Base-by-base conservation (phyloP, 192 early-diverging fungal genomes). In the Kickxella alabastrina region DNA sequence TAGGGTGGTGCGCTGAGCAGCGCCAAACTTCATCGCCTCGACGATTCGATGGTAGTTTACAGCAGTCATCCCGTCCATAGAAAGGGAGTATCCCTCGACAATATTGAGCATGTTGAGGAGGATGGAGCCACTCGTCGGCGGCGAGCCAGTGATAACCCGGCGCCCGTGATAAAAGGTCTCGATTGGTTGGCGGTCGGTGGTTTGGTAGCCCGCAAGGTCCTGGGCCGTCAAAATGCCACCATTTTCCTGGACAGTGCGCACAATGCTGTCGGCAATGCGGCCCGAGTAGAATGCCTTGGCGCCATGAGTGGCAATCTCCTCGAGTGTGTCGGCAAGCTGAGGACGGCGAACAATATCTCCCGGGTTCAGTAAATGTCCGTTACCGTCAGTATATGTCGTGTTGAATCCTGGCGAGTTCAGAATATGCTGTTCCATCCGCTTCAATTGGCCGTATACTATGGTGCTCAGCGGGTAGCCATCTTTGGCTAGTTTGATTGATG, bases 11-110 rank as follows among this genome's bases (percentile, higher is more conserved):
- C 92, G 81, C 58, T 87, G 82, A 2, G 93, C 92, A 62, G 83
- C 92, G 8, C 86, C 93, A 57, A 74, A 88, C 60, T 95, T 95
- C 58, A 92, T 82, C 13, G 90, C 82, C 59, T 98, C 95, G 2
- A 92, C 79, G 18, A 92, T 71, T 44, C 90, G 83, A 64, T 98
- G 92, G 13, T 85, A 69, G 48, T 84, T 92, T 14, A 88, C 25
- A 8, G 80, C 74, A 2, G 80, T 79, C 14, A 74, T 64, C 3
- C 84, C 84, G 25, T 83, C 75, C 17, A 57, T 26, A 0, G 62
- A 68, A 12, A 93, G 75, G 36, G 87, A 78, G 64, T 80, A 95
- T 38, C 88, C 80, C 65, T 98, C 95, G 43, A 93, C 59, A 23
- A 92, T 81, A 46, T 95, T 95, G 34, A 98, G 79, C 53, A 92